Base-by-base conservation (phyloP, 192 early-diverging fungal genomes). In the Umbelopsis ramanniana region DNA sequence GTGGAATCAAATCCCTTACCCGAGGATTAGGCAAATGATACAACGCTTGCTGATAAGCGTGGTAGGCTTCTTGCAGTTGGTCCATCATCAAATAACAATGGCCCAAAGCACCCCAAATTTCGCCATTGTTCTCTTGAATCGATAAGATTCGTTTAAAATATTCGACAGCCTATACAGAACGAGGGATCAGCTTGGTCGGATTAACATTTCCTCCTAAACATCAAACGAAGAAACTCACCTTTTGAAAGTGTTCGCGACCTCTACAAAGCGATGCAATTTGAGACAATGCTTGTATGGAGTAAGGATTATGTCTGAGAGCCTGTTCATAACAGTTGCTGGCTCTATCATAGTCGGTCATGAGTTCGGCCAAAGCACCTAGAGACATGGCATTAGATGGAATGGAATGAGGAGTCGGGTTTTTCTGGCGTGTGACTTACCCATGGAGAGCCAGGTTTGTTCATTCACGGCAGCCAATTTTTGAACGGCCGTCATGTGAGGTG, bases 61-160 rank as follows among this genome's bases (percentile, higher is more conserved):
- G 85, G 75, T 97, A 98, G 11, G 98, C 98, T 78, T 94, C 89
- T 60, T 95, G 94, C 66, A 98, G 83, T 66, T 98, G 91, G 82
- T 97, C 97, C 84, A 93, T 87, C 95, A 97, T 96, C 47, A 99
- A 83, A 76, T 94, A 96, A 78, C 96, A 97, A 77, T 98, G 96
- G 19, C 96, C 98, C 37, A 91, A 84, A 9, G 96, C 93, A 6
- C 95, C 95, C 96, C 96, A 98, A 26, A 94, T 91, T 71, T 98
- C 97, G 37, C 96, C 96, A 79, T 96, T 97, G 38, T 81, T 85
- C 45, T 86, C 83, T 70, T 98, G 92, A 67, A 94, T 89, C 69
- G 82, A 81, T 22, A 99, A 82, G 22, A 97, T 92, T 10, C 93
- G 87, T 72, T 97, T 90, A 73, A 97, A 99, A 82, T 91, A 96